Evolutionary conservation across 2,329 filamentous ascomycete species (phyloP), one percentile per base, ranked within the genome.

Genomic region (Claviceps lovelessii): DNA sequence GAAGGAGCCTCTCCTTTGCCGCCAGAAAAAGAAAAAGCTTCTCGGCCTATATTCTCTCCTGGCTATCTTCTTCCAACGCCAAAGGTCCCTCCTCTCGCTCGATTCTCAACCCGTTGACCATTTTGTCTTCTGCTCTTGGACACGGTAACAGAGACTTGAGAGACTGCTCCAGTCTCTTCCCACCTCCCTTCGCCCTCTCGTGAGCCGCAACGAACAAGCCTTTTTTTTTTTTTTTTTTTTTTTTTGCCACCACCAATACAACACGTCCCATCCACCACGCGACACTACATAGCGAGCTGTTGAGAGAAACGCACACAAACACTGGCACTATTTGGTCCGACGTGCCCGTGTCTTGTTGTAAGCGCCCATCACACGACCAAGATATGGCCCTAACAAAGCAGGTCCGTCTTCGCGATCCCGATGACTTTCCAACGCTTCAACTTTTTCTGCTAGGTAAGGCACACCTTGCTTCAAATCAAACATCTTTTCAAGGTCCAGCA

Each of bases 381-480:
- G 68, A 69, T 65, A 80, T 81, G 77, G 67, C 71, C 70, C 72
- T 77, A 69, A 74, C 74, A 58, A 73, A 67, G 61, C 72, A 73
- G 69, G 71, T 68, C 70, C 70, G 69, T 59, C 71, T 70, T 67
- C 78, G 77, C 72, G 77, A 85, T 70, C 77, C 81, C 61, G 79
- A 89, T 72, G 81, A 81, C 63, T 95, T 95, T 64, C 90, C 90
- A 4, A 81, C 86, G 8, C 72, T 82, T 29, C 90, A 96, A 68
- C 81, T 95, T 31, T 90, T 91, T 62, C 72, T 95, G 19, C 79
- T 96, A 61, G 88, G 89, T 94, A 74, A 65, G 83, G 33, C 31
- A 1, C 46, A 23, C 17, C 42, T 19, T 19, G n/a, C 42, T 49
- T 8, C 17, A 5, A n/a, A 23, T 7, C 8, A n/a, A 42, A n/a